These are phyloP conservation scores for Aphanomyces cochlioides DNA, from an alignment of 352 stramenopile species.

Conservation along the genomic window DNA sequence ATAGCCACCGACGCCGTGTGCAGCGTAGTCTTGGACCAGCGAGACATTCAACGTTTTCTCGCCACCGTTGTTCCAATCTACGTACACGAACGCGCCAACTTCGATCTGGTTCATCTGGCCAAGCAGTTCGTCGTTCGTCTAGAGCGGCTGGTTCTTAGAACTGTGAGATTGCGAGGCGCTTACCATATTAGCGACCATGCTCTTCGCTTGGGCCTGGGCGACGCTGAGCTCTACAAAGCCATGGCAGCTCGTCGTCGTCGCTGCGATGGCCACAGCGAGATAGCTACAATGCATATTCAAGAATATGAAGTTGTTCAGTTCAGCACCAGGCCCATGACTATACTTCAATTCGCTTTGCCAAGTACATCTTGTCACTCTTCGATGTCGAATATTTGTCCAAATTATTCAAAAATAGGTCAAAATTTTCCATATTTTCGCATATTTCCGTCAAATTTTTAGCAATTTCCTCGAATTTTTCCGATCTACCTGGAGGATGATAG, in stretches of 20 bases:
- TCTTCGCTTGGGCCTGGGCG: background rate
- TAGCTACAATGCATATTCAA: background rate
- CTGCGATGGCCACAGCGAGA: background rate
- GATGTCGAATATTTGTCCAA: no score
- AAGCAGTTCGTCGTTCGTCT: constrained; percentile 35
- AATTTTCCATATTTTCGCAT: no score
- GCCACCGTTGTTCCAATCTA: background rate
- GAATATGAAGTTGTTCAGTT: background rate
- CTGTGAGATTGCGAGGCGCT: background rate
- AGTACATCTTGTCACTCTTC: background rate
- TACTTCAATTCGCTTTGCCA: background rate
- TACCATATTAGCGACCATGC: constrained; percentile 2
- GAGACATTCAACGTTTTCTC: constrained; percentile 53
- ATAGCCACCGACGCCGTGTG: constrained; percentile 83
- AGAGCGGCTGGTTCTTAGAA: background rate
- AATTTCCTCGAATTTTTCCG: no score
- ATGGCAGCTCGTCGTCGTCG: background rate
- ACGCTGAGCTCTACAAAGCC: background rate
- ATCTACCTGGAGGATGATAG: no score
- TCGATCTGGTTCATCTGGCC: constrained; percentile 91
- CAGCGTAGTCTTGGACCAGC: constrained; percentile 57
- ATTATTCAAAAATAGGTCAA: no score
- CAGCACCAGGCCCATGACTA: no score
- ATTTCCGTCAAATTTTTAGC: no score
- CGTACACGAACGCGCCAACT: constrained; percentile 39